Conservation (phyloP, 225 moss, liverwort and hornwort genomes). For the Pseudoscleropodium purum region DNA sequence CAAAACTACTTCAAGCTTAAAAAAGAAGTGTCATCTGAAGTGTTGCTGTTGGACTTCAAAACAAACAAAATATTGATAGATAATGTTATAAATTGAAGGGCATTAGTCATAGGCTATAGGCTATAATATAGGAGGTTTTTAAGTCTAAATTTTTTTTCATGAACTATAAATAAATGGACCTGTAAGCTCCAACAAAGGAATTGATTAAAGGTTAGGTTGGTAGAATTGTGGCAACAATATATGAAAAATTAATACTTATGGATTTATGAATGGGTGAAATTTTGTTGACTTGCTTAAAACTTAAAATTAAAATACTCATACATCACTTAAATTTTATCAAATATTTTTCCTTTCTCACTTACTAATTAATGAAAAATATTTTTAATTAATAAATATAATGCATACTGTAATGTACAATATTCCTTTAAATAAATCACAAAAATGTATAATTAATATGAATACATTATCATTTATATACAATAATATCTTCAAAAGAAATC, state of each 20-base stretch:
- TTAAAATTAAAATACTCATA: background rate
- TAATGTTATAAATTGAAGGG: background rate
- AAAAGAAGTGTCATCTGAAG: background rate
- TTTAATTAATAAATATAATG: background rate
- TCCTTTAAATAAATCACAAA: background rate
- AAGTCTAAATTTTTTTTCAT: no score
- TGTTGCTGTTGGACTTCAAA: background rate
- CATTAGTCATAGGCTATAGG: accelerated
- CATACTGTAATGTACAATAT: background rate
- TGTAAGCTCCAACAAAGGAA: accelerated
- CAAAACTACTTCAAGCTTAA: background rate
- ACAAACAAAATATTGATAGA: accelerated
- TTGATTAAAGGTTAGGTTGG: no score
- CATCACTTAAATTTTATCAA: background rate
- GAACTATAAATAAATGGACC: no score
- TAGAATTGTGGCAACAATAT: background rate
- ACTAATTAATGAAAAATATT: no score
- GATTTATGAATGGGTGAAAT: background rate
- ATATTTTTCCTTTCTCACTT: no score
- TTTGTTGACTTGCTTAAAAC: background rate
- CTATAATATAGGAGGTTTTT: accelerated
- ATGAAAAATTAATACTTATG: background rate
- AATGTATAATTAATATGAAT: no score
- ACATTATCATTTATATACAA: accelerated
- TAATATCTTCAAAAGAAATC: background rate